phyloP scores from a whole-genome alignment of 1,284 basidiomycete species.

The Grifola frondosa region DNA sequence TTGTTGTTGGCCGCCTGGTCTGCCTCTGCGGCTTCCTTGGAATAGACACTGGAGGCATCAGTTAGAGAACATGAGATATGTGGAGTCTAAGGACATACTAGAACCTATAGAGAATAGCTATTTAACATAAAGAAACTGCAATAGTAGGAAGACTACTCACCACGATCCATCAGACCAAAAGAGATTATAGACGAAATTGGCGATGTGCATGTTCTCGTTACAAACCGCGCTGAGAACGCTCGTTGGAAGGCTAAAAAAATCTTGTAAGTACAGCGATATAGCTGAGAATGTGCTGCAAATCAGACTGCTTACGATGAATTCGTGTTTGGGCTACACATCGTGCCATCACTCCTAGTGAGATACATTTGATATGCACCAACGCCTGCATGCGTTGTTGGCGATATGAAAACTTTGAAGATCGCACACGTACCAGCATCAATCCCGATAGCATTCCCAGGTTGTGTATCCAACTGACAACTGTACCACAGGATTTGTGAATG shows the following conservation, averaged over 20 bases:
- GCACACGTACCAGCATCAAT: slow-evolving; percentile 19
- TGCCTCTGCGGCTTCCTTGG: slow-evolving; percentile 11
- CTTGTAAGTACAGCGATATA: background rate
- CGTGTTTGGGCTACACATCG: slow-evolving; percentile 11
- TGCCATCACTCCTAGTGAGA: background rate
- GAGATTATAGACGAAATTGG: slow-evolving; percentile 14
- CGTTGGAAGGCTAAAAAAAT: slow-evolving; percentile 10
- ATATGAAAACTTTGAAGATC: background rate
- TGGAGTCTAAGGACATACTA: slow-evolving; percentile 11
- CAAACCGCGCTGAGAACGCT: slow-evolving; percentile 20
- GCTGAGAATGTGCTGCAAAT: background rate
- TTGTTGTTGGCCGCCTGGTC: slow-evolving; percentile 20
- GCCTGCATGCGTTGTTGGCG: slow-evolving; percentile 1
- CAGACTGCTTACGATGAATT: too few species aligned
- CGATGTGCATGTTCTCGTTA: slow-evolving; percentile 19
- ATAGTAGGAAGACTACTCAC: slow-evolving; percentile 4
- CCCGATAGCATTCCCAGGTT: background rate
- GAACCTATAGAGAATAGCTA: slow-evolving; percentile 10
- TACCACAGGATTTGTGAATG: background rate
- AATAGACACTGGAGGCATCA: slow-evolving; percentile 13
- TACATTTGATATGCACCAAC: slow-evolving; percentile 10
- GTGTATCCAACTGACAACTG: slow-evolving; percentile 17
- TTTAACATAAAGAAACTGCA: background rate
- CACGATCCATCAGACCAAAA: slow-evolving; percentile 17
- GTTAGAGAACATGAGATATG: too few species aligned